Evolutionary conservation across 768 basidiomycete species (phyloP).

Genomic region (Xerocomus spinulosus): DNA sequence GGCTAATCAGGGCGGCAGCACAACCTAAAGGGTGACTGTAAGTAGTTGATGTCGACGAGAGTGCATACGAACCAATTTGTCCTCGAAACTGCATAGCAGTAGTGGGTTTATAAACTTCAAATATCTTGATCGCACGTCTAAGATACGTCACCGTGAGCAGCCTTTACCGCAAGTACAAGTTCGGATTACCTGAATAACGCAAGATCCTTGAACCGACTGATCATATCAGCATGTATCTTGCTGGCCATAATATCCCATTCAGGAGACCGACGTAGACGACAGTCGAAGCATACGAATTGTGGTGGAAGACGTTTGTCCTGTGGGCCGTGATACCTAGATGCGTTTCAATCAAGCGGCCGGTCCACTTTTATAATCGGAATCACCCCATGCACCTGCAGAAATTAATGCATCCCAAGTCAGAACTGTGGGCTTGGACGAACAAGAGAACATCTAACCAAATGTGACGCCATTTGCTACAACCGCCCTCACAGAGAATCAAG

Average conservation of each 20-base stretch:
- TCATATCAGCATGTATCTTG: slow-evolving; percentile 50
- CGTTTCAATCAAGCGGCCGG: not conserved
- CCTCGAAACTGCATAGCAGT: slow-evolving; percentile 53
- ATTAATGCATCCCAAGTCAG: not conserved
- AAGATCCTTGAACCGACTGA: slow-evolving; percentile 63
- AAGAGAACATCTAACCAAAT: slow-evolving; percentile 49
- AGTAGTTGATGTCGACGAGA: not conserved
- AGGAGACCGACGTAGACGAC: slow-evolving; percentile 60
- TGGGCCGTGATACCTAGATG: slow-evolving; percentile 54
- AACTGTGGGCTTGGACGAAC: not conserved
- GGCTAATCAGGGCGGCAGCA: slow-evolving; percentile 49
- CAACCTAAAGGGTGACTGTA: slow-evolving; percentile 39
- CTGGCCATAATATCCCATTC: slow-evolving; percentile 68
- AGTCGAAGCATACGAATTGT: slow-evolving; percentile 70
- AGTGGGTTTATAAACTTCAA: slow-evolving; percentile 45
- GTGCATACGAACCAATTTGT: slow-evolving; percentile 46
- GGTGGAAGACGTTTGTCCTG: slow-evolving; percentile 55
- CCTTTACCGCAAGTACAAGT: not conserved
- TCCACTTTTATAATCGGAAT: not conserved
- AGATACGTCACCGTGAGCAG: not conserved
- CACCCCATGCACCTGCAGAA: slow-evolving; percentile 38
- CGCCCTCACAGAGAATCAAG: slow-evolving; percentile 60
- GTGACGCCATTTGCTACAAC: slow-evolving; percentile 74
- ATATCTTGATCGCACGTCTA: slow-evolving; percentile 68
- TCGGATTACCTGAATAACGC: slow-evolving; percentile 59